These are phyloP conservation scores for Calonectria pseudoreteaudii DNA, from an alignment of 2,329 filamentous ascomycete species.

Conservation along the genomic window DNA sequence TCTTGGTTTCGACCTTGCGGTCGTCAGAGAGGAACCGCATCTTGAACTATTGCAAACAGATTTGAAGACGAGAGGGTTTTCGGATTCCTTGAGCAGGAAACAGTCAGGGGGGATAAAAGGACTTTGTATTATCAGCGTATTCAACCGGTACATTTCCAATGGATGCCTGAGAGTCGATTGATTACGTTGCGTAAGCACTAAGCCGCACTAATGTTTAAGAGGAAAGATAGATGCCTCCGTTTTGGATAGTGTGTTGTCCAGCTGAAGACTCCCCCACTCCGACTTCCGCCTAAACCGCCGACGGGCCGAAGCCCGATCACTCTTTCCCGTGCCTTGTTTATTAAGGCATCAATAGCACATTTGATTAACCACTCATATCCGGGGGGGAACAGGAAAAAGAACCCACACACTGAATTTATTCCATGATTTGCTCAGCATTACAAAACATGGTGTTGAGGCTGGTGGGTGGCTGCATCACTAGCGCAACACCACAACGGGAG, in stretches of 20 bases:
- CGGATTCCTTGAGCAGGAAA: neutral
- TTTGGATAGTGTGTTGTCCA: neutral
- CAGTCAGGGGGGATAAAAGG: neutral
- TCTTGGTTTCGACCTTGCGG: slow-evolving; percentile 27
- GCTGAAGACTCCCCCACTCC: neutral
- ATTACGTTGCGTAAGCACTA: neutral
- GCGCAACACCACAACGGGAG: no score
- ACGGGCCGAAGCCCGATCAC: neutral
- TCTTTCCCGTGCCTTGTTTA: neutral
- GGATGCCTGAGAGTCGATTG: neutral
- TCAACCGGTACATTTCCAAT: neutral
- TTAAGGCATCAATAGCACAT: neutral
- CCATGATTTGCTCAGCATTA: no score
- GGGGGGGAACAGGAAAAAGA: no score
- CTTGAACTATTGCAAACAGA: neutral
- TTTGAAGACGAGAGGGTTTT: neutral
- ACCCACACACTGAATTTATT: no score
- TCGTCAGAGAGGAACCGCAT: slow-evolving; percentile 38
- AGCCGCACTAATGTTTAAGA: neutral
- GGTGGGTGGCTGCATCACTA: no score
- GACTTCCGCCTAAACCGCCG: neutral
- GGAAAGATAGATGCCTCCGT: neutral
- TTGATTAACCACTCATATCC: no score
- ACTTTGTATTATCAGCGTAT: neutral
- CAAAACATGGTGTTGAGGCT: no score